These are phyloP conservation scores for Paraglomus occultum DNA, from an alignment of 192 early-diverging fungal species.

Conservation along the genomic window DNA sequence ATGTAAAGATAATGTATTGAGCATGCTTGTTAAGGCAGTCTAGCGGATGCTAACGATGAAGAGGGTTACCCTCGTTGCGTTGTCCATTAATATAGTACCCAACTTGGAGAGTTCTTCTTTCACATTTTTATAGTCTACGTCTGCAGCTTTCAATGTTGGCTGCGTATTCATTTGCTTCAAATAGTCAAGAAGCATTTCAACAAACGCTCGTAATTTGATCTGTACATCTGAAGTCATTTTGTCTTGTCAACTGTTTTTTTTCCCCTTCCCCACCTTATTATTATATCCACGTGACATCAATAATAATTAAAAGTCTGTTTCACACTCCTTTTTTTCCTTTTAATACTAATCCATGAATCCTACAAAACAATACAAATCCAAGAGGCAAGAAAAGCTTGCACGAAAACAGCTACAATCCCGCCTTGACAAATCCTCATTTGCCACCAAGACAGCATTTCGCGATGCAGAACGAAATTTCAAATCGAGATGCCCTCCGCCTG, in stretches of 20 bases:
- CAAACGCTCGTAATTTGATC: conserved; percentile 2
- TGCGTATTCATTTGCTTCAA: background rate
- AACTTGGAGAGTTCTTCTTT: conserved; percentile 13
- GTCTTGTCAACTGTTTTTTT: too few species aligned
- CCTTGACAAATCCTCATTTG: conserved; percentile 18
- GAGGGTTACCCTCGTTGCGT: conserved; percentile 11
- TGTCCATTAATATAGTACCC: conserved; percentile 1
- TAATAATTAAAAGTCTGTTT: too few species aligned
- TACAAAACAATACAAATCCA: conserved; percentile 1
- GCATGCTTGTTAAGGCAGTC: background rate
- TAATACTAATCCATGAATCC: too few species aligned
- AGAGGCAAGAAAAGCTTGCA: conserved; percentile 23
- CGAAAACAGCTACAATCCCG: background rate
- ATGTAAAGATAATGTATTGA: background rate
- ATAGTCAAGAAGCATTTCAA: conserved; percentile 11
- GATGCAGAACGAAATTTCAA: conserved; percentile 63
- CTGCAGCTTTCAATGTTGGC: background rate
- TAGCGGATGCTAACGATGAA: too few species aligned
- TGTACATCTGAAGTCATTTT: conserved; percentile 2
- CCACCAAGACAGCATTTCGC: conserved; percentile 67
- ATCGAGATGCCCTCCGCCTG: conserved; percentile 46
- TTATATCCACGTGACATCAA: too few species aligned
- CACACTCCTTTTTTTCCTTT: too few species aligned
- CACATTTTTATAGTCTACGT: background rate
- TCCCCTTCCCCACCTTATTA: too few species aligned